Conservation (phyloP, 1,284 basidiomycete species). For the Chondrostereum purpureum region DNA sequence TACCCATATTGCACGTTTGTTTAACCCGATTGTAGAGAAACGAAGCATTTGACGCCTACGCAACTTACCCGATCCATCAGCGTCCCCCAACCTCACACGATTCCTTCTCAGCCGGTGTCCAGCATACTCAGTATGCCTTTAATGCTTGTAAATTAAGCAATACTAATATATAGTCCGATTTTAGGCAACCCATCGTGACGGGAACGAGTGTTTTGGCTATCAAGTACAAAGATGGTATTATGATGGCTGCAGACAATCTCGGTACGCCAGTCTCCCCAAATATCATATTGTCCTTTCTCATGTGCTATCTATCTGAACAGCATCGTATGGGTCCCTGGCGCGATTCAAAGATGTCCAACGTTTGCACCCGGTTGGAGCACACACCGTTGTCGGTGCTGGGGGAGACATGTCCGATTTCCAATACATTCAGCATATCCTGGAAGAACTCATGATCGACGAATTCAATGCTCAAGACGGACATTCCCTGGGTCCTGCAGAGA, state of each 20-base stretch:
- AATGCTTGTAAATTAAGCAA: neutral
- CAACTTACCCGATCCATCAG: conserved; percentile 66
- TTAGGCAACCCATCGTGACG: conserved; percentile 90
- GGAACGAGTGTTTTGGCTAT: conserved; percentile 94
- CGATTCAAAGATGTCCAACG: conserved; percentile 95
- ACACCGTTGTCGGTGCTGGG: conserved; percentile 86
- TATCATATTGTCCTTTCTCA: no score
- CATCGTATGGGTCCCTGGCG: conserved; percentile 95
- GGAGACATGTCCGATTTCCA: conserved; percentile 99
- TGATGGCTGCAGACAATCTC: conserved; percentile 99
- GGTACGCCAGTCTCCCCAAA: conserved; percentile 47
- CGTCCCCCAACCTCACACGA: conserved; percentile 49
- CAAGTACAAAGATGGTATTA: conserved; percentile 93
- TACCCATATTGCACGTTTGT: neutral
- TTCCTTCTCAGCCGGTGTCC: conserved; percentile 57
- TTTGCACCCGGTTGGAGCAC: conserved; percentile 76
- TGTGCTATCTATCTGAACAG: conserved; percentile 42
- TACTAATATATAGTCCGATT: conserved; percentile 1
- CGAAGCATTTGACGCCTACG: conserved; percentile 66
- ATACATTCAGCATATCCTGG: conserved; percentile 77
- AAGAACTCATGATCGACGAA: conserved; percentile 74
- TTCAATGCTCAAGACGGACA: conserved; percentile 80
- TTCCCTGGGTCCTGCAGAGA: conserved; percentile 79
- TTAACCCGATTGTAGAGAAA: conserved; percentile 42
- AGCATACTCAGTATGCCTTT: conserved; percentile 67